Percentiles rank a stretch among this genome's conserved stretches.
Evolutionary conservation across 768 basidiomycete species (phyloP).

Genomic region (Tubosaeta sp.): DNA sequence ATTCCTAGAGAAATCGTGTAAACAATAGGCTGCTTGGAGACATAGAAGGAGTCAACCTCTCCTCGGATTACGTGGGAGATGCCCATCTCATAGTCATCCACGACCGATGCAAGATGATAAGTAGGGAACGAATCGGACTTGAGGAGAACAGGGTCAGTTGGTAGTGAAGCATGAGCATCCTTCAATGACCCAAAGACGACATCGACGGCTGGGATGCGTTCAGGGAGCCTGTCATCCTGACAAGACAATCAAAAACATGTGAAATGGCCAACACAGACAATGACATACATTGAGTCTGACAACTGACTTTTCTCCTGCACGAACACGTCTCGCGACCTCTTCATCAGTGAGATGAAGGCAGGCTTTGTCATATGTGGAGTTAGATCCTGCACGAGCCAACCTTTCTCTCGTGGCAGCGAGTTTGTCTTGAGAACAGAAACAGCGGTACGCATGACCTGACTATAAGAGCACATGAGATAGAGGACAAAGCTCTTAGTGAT

Average conservation of each 20-base stretch:
- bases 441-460: conserved; percentile 89
- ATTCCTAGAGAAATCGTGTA: conserved; percentile 58
- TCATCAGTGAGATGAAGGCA: conserved; percentile 86
- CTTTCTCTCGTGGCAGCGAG: conserved; percentile 65
- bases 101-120: conserved; percentile 93
- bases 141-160: conserved; percentile 87
- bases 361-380: conserved; percentile 80
- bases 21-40: not conserved
- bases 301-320: conserved; percentile 72
- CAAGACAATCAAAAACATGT: not conserved
- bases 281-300: conserved; percentile 83
- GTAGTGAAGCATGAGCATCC: conserved; percentile 72
- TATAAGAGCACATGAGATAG: conserved; percentile 27
- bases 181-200: conserved; percentile 71
- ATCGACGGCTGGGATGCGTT: conserved; percentile 51
- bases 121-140: conserved; percentile 94
- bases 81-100: conserved; percentile 94
- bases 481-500: not conserved
- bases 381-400: conserved; percentile 69
- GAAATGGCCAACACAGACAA: not conserved
- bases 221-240: conserved; percentile 58
- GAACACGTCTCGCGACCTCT: conserved; percentile 70
- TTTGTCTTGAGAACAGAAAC: conserved; percentile 75
- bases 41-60: conserved; percentile 50
- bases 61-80: conserved; percentile 95